Base-by-base conservation (phyloP, 306 rosid species). In the Pueraria montana region DNA sequence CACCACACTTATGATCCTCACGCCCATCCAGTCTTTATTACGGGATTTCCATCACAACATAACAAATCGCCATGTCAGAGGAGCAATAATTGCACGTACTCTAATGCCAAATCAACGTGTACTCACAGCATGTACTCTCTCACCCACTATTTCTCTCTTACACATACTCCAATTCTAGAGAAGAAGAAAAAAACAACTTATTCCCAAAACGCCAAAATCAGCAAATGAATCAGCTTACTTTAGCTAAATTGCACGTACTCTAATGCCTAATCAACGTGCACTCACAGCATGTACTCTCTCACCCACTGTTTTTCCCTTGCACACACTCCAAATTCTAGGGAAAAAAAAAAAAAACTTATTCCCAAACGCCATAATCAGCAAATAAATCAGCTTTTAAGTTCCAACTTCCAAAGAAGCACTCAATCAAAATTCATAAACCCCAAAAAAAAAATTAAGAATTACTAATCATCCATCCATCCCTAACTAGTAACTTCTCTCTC, bases 11-110 rank as follows among this genome's bases (percentile, higher is more conserved):
- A 63, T 52, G 56, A 72, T 17, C 24, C 16, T 21, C 58, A 50
- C 52, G 11, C 30, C 30, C 14, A 0, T 32, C 7, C 4, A 13
- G 18, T 74, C 16, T n/a, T 68, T 66, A 67, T 42, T 23, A 46
- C 18, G 52, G 11, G 40, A 74, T 49, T 64, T 55, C n/a, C 67
- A 36, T 46, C 67, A 77, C 74, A 71, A 70, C 55, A 36, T 27
- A 77, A 61, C 83, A 84, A 71, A 77, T 48, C 26, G 64, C 36
- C n/a, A 64, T 17, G 49, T 40, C 70, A 38, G 20, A 64, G 34
- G 14, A 74, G 13, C 61, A 27, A 62, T 20, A 45, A 66, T 18
- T 20, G 30, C 59, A 55, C 18, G 53, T 30, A 58, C 78, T n/a
- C 32, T 11, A 55, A 36, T 65, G 26, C 46, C 16, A 65, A 59